These are phyloP conservation scores for Dictyostelium intermedium DNA, from an alignment of 78 protist genomes.

Conservation along the genomic window DNA sequence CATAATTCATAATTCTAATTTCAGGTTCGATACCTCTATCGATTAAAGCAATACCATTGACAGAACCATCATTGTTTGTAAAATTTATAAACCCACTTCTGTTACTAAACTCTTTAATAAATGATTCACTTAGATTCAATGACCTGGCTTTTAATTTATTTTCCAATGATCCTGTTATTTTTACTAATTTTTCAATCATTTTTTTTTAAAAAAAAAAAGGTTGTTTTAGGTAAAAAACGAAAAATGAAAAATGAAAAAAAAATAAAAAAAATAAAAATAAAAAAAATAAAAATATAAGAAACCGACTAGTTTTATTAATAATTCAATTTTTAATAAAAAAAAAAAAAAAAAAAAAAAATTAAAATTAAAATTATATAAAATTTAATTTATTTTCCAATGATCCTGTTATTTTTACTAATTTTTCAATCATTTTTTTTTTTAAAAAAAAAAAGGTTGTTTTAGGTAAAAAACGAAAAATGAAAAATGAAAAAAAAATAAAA, in stretches of 20 bases:
- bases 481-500: background rate
- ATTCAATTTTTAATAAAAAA: background rate
- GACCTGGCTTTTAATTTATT: background rate
- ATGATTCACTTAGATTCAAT: background rate
- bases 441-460: too few species aligned
- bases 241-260: too few species aligned
- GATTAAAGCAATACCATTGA: background rate
- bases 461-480: too few species aligned
- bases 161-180: background rate
- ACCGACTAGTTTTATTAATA: too few species aligned
- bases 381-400: background rate
- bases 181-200: background rate
- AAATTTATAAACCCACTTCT: slow-evolving; percentile 17
- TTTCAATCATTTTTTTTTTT: background rate
- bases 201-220: too few species aligned
- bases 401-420: background rate
- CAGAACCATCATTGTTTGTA: background rate
- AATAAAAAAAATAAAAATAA: background rate
- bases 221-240: too few species aligned
- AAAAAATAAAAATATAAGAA: background rate
- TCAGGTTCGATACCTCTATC: slow-evolving; percentile 7
- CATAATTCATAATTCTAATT: slow-evolving; percentile 14
- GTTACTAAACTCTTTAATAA: background rate
- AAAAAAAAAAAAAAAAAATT: background rate
- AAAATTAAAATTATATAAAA: background rate